phyloP scores from a whole-genome alignment of 176 grass and related monocot species.

The Carex kokanica region DNA sequence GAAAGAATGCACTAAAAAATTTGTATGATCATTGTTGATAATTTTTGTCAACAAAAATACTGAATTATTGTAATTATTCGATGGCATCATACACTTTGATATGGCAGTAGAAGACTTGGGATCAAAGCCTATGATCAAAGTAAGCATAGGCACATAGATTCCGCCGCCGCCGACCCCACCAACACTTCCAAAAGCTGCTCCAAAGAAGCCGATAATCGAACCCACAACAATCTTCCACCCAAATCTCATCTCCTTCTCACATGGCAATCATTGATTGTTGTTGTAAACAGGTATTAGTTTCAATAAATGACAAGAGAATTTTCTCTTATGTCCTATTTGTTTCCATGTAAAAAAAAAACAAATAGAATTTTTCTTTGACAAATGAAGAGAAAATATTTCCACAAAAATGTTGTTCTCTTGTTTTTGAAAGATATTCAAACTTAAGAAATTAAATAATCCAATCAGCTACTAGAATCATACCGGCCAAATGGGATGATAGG shows the following conservation, averaged over 20 bases:
- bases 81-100: slow-evolving; percentile 46
- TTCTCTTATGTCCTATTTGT: background rate
- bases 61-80: background rate
- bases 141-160: slow-evolving; percentile 66
- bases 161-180: slow-evolving; percentile 52
- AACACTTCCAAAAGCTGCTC: slow-evolving; percentile 49
- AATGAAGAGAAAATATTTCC: background rate
- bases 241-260: slow-evolving; percentile 34
- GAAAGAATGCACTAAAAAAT: background rate
- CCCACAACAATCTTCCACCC: slow-evolving; percentile 44
- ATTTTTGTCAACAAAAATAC: background rate
- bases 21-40: background rate
- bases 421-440: background rate
- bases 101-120: slow-evolving; percentile 48
- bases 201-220: slow-evolving; percentile 39
- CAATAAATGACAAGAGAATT: background rate
- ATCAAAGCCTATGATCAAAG: slow-evolving; percentile 54
- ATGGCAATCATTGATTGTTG: background rate
- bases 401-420: background rate
- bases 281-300: background rate
- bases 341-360: background rate
- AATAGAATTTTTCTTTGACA: background rate
- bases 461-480: slow-evolving; percentile 5
- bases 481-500: background rate
- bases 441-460: slow-evolving; percentile 9